A percentile compares a stretch with the other conserved stretches of the same genome.
Conservation (phyloP, 306 rosid species). For the Sechiopsis laciniata region DNA sequence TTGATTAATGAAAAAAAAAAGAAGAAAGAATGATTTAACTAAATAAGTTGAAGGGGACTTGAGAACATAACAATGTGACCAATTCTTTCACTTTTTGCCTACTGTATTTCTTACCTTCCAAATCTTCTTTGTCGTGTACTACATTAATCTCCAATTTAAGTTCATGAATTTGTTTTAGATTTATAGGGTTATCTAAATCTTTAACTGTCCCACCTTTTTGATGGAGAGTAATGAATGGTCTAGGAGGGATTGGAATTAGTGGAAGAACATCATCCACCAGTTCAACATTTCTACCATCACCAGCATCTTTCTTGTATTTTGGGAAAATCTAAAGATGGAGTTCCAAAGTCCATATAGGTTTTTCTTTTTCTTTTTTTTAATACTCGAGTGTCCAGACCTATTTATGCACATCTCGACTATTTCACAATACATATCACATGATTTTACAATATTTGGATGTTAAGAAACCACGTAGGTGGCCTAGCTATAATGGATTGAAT, state of each 20-base stretch:
- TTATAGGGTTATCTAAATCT: neutral
- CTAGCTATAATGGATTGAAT: too few relatives aligned
- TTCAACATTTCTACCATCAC: neutral
- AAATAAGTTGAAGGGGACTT: too few relatives aligned
- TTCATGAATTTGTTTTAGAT: neutral
- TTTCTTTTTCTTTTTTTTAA: neutral
- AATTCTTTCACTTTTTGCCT: neutral
- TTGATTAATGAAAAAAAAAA: too few relatives aligned
- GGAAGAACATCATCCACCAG: neutral
- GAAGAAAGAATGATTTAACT: too few relatives aligned
- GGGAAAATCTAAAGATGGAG: neutral
- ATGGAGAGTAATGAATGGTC: neutral
- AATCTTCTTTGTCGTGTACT: neutral
- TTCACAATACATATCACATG: too few relatives aligned
- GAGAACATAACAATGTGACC: neutral
- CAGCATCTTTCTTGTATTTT: constrained; percentile 1
- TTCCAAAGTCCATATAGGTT: neutral
- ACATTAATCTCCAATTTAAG: neutral
- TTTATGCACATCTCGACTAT: too few relatives aligned
- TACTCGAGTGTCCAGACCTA: too few relatives aligned
- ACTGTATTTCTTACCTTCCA: neutral
- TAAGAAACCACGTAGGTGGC: too few relatives aligned
- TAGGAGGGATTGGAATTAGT: neutral
- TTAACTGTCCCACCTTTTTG: neutral
- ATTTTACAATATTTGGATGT: too few relatives aligned